Evolutionary conservation across 2,329 filamentous ascomycete genomes (phyloP), one percentile per base, ranked within the genome.

Genomic region (Metarhizium guizhouense): DNA sequence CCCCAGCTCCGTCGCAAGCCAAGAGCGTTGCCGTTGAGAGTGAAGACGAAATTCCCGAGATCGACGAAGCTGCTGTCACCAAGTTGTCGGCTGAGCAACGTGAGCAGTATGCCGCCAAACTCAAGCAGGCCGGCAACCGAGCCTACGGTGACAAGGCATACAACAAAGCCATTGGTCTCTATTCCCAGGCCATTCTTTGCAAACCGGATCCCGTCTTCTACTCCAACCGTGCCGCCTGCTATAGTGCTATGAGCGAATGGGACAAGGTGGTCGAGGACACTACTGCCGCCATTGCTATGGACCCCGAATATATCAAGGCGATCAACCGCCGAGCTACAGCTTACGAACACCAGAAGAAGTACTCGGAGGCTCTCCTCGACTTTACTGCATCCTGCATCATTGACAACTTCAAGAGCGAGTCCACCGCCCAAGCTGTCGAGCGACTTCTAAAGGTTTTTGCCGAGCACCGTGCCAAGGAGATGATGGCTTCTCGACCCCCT

Each of bases 381-480:
- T 97, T 95, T 76, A 99, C 94, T 8, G 94, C 94, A 57, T 96
- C 93, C 75, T 99, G 94, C 77, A 99, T 99, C 72, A 96, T 99
- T 70, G 94, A 99, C 70, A 88, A 88, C 60, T 99, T 99, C 81
- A 87, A 89, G 75, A 97, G 94, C 72, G 88, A 96, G 66, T 79
- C 82, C 59, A 95, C 89, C 67, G 91, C 93, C 29, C 85, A 92
- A 71, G 86, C 91, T 48, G 92, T 99, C 10, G 94, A 99, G 78
- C 81, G 93, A 59, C 76, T 99, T 60, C 80, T 99, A 60, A 97
- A 97, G 81, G 95, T 95, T 76, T 93, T 97, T 52, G 94, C 94
- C 50, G 93, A 97, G 74, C 81, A 88, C 62, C 96, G 96, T 78
- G 93, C 89, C 61, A 91, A 93, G 76, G 85, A 84, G 61, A 96